These are phyloP conservation scores for Saksenaea vasiformis DNA, from an alignment of 371 early-diverging fungal species.

Conservation along the genomic window DNA sequence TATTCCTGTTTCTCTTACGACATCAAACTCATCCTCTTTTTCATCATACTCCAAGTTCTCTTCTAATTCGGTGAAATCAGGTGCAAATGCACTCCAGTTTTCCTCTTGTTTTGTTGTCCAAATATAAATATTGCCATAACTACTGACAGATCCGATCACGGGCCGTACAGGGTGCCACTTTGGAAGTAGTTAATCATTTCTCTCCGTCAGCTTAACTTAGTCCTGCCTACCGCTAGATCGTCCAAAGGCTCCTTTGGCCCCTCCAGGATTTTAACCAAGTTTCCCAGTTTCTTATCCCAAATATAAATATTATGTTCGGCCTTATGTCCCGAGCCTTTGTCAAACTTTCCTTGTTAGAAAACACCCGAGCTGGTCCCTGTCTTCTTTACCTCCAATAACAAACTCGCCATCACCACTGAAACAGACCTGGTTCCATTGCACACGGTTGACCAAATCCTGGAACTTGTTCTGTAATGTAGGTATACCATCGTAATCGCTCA, in stretches of 20 bases:
- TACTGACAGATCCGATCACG: slow-evolving; percentile 80
- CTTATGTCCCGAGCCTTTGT: slow-evolving; percentile 73
- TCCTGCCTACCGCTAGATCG: slow-evolving; percentile 73
- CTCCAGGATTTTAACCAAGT: slow-evolving; percentile 86
- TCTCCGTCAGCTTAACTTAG: neutral
- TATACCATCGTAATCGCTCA: slow-evolving; percentile 45
- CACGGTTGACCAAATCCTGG: slow-evolving; percentile 85
- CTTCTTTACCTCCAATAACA: slow-evolving; percentile 68
- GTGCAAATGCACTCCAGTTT: slow-evolving; percentile 93
- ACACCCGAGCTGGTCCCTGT: neutral
- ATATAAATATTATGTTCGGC: slow-evolving; percentile 90
- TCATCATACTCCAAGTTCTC: slow-evolving; percentile 93
- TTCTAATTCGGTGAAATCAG: slow-evolving; percentile 88
- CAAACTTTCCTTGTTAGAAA: neutral
- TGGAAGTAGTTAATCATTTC: neutral
- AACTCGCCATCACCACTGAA: slow-evolving; percentile 87
- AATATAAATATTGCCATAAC: slow-evolving; percentile 79
- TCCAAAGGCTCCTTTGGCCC: slow-evolving; percentile 89
- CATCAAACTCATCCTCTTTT: slow-evolving; percentile 92
- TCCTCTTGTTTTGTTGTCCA: slow-evolving; percentile 87
- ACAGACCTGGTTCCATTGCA: slow-evolving; percentile 83
- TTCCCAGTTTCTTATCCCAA: slow-evolving; percentile 85
- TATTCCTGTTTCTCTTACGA: slow-evolving; percentile 38
- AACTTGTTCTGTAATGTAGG: slow-evolving; percentile 72
- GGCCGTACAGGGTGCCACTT: slow-evolving; percentile 92